These are phyloP conservation scores for Ophiocordyceps camponoti-leonardi DNA, from an alignment of 2,329 filamentous ascomycete species.

Conservation along the genomic window DNA sequence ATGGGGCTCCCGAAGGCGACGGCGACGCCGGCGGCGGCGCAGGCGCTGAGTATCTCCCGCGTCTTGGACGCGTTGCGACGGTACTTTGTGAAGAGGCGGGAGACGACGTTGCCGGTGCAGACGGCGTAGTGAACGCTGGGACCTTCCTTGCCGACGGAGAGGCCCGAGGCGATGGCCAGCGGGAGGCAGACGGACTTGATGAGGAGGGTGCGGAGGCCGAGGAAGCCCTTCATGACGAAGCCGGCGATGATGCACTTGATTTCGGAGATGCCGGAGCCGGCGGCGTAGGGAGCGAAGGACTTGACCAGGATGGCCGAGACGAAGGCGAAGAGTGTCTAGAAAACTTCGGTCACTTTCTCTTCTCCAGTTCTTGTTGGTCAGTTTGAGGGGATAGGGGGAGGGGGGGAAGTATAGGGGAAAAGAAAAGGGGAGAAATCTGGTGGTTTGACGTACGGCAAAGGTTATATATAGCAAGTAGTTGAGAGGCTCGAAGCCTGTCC, in stretches of 20 bases:
- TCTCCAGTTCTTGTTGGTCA: not conserved
- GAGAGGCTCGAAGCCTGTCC: conserved; percentile 59
- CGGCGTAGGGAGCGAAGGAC: conserved; percentile 85
- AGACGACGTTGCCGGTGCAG: conserved; percentile 93
- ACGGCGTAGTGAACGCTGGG: conserved; percentile 98
- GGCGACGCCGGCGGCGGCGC: conserved; percentile 83
- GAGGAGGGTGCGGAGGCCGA: conserved; percentile 75
- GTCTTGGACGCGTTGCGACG: conserved; percentile 84
- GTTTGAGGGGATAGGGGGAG: not conserved
- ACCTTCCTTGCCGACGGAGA: conserved; percentile 93
- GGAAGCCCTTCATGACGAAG: conserved; percentile 97
- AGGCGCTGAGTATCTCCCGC: conserved; percentile 84
- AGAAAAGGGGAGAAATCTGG: too few species aligned
- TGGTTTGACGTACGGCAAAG: conserved; percentile 46
- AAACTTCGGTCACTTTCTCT: not conserved
- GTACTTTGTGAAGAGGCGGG: conserved; percentile 83
- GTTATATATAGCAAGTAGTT: conserved; percentile 84
- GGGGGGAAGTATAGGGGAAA: too few species aligned
- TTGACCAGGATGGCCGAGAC: conserved; percentile 74
- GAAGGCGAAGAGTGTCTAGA: conserved; percentile 64
- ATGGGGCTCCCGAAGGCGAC: conserved; percentile 97
- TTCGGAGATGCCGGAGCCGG: conserved; percentile 91
- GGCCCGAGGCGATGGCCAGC: conserved; percentile 78
- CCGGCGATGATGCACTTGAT: conserved; percentile 99
- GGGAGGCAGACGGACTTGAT: conserved; percentile 91